Evolutionary conservation across 169 alveolate genomes (phyloP), one percentile per base, ranked within the genome.

Genomic region (Plasmodium coatneyi): DNA sequence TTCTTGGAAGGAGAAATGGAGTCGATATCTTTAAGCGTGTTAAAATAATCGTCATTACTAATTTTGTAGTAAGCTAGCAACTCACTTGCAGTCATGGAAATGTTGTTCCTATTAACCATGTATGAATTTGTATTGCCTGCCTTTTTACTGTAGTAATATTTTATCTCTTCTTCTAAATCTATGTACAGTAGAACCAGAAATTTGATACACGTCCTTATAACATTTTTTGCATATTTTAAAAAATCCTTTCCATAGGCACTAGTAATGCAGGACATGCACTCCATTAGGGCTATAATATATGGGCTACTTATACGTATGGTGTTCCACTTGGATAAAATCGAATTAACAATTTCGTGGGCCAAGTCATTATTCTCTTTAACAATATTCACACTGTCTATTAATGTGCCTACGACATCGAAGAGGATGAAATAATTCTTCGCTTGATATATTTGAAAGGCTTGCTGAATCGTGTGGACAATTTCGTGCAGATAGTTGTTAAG

Each of bases 351-450:
- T 89, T 89, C 66, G 66, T 89, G 94, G 2, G 94, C 94, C 71
- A 89, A 89, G 14, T 89, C 94, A 49, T 66, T 82, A 74, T 82
- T 83, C 16, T 92, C 95, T 43, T 93, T 83, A 7, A 82, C 91
- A 9, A 94, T 56, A 36, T 95, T 95, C 2, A 95, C 97, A 43
- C 93, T 72, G 79, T 95, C 96, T n/a, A 96, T 96, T 83, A 96
- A 80, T 3, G 96, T 94, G 16, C 98, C 98, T 19, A 97, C 95
- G 16, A 97, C 97, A 86, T 97, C 98, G 92, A 96, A 97, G 36
- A 96, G 94, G 70, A 97, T 95, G 92, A 96, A 95, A 94, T 95
- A 90, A 84, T 97, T 95, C 56, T 97, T 92, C 28, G 95, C 96
- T 92, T 97, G 98, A 83, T 97, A 97, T 66, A 93, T 78, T 36